Evolutionary conservation across 1,139 yeast genomes (phyloP).

Genomic region (Taiozyma sp.): DNA sequence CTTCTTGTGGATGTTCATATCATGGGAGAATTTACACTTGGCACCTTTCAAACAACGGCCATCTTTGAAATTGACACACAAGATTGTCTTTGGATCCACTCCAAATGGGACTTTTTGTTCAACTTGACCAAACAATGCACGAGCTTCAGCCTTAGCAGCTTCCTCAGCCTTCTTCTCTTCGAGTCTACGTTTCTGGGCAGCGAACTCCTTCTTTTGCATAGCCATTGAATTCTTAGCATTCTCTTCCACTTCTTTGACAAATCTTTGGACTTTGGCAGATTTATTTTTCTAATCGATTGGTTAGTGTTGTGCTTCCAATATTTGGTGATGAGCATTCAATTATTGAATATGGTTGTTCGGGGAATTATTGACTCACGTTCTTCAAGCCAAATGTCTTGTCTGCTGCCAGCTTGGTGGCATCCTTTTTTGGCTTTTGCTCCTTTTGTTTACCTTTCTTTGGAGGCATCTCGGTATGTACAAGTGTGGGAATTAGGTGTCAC

Average conservation of each 20-base stretch:
- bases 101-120: conserved; percentile 94
- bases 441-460: conserved; percentile 69
- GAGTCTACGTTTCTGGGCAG: conserved; percentile 63
- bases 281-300: conserved; percentile 53
- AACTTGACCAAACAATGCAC: conserved; percentile 59
- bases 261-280: conserved; percentile 87
- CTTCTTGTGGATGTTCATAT: conserved; percentile 78
- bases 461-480: conserved; percentile 39
- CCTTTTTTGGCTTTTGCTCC: conserved; percentile 56
- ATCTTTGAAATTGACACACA: conserved; percentile 87
- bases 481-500: background rate
- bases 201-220: conserved; percentile 62
- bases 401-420: conserved; percentile 66
- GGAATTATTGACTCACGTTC: conserved; percentile 33
- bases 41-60: conserved; percentile 87
- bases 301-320: background rate
- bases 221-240: conserved; percentile 36
- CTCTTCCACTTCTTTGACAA: conserved; percentile 73
- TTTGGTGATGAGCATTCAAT: background rate
- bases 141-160: conserved; percentile 81
- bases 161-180: conserved; percentile 93
- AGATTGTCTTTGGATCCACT: conserved; percentile 91
- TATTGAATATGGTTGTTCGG: background rate
- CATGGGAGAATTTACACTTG: conserved; percentile 94
- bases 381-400: conserved; percentile 95